Conservation (phyloP, 2,329 filamentous ascomycete genomes). For the Xylariaceae sp. region DNA sequence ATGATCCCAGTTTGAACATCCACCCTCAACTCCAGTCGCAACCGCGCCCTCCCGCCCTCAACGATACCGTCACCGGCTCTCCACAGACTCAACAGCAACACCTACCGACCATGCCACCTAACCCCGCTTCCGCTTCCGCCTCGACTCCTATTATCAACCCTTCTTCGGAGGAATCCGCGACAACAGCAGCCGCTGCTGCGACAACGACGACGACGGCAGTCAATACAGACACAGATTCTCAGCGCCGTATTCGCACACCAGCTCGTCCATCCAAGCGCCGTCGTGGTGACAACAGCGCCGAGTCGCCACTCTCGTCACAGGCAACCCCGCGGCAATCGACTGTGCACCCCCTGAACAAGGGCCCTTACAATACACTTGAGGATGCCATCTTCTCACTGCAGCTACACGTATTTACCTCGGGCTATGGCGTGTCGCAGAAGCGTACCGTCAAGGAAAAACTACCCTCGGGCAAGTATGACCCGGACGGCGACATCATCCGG, state of each 20-base stretch:
- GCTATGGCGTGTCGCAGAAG: conserved; percentile 31
- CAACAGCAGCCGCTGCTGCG: background rate
- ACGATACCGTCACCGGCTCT: conserved; percentile 3
- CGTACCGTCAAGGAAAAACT: conserved; percentile 32
- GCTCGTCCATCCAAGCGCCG: conserved; percentile 17
- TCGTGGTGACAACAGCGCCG: conserved; percentile 10
- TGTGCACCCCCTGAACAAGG: conserved; percentile 24
- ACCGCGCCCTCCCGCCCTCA: conserved; percentile 4
- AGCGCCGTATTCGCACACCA: conserved; percentile 11
- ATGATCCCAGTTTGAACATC: conserved; percentile 3
- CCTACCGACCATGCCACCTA: conserved; percentile 9
- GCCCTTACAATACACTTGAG: conserved; percentile 27
- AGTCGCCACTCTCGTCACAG: conserved; percentile 5
- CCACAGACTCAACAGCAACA: conserved; percentile 14
- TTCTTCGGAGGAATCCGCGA: conserved; percentile 1
- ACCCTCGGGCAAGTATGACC: conserved; percentile 30
- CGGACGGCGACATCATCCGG: conserved; percentile 27
- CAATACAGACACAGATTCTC: conserved; percentile 2
- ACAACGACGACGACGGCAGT: background rate
- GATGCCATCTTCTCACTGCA: conserved; percentile 31
- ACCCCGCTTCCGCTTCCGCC: conserved; percentile 6
- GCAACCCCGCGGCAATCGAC: conserved; percentile 14
- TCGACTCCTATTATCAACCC: background rate
- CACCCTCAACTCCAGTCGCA: conserved; percentile 11
- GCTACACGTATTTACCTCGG: conserved; percentile 30